A percentile compares a stretch with the other conserved stretches of the same genome.
phyloP scores from a whole-genome alignment of 805 yeast species.

The Saccharomyces paradoxus region DNA sequence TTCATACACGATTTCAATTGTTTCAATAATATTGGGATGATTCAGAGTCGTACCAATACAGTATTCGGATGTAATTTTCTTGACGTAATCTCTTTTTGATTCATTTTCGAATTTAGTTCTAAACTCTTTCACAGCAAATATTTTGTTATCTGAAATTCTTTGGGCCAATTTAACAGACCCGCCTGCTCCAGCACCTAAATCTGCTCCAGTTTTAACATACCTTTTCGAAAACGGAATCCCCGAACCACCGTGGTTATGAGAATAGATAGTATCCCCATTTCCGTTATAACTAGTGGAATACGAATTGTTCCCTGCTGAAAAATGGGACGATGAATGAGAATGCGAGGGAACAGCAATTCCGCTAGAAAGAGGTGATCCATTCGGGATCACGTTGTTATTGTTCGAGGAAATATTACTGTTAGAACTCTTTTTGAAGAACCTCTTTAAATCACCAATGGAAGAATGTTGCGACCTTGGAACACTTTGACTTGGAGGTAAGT shows the following conservation, averaged over 20 bases:
- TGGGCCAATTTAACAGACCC: conserved; percentile 76
- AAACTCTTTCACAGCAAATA: conserved; percentile 90
- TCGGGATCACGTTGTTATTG: conserved; percentile 8
- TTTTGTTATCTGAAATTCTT: conserved; percentile 54
- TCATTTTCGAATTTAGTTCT: conserved; percentile 69
- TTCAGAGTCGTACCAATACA: conserved; percentile 87
- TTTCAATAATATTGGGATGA: conserved; percentile 84
- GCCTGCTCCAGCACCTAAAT: conserved; percentile 91
- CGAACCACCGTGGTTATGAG: conserved; percentile 33
- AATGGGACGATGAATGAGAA: conserved; percentile 8
- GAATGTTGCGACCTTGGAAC: conserved; percentile 51
- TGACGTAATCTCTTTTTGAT: conserved; percentile 75
- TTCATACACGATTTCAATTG: conserved; percentile 86
- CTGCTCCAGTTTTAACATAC: conserved; percentile 76
- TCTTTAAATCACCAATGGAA: conserved; percentile 69
- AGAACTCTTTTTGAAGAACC: conserved; percentile 52
- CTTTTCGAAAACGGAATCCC: conserved; percentile 57
- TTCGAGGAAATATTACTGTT: conserved; percentile 3
- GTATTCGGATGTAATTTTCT: conserved; percentile 88
- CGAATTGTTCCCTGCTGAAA: conserved; percentile 1
- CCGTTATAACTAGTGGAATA: not conserved
- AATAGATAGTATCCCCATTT: conserved; percentile 28
- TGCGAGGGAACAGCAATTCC: conserved; percentile 10
- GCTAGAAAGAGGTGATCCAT: conserved; percentile 20
- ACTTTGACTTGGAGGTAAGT: conserved; percentile 32